phyloP scores from a whole-genome alignment of 352 stramenopile species.

The Blastocystis sp. region DNA sequence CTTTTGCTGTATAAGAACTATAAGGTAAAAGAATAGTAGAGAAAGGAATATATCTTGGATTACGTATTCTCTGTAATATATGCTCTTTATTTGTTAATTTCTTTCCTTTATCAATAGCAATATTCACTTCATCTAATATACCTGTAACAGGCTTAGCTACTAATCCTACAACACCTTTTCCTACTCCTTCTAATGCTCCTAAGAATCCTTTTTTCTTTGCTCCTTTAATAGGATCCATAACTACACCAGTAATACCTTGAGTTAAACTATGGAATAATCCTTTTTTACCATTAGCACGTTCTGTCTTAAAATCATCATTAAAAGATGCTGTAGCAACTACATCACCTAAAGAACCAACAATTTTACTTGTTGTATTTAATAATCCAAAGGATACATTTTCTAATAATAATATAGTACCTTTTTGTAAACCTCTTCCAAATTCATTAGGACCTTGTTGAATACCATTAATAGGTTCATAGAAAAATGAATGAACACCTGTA shows the following conservation, averaged over 20 bases:
- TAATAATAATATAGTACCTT: constrained; percentile 59
- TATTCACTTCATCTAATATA: constrained; percentile 16
- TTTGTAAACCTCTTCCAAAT: constrained; percentile 58
- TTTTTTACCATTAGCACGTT: constrained; percentile 42
- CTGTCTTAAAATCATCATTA: constrained; percentile 62
- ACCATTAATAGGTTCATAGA: constrained; percentile 65
- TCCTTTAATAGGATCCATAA: constrained; percentile 8
- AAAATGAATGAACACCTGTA: constrained; percentile 63
- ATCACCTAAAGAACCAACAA: constrained; percentile 63
- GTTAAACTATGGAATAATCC: constrained; percentile 17
- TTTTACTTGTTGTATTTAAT: constrained; percentile 66
- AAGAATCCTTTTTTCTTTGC: neutral
- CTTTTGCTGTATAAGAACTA: neutral
- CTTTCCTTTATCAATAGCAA: constrained; percentile 13
- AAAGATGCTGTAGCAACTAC: constrained; percentile 59
- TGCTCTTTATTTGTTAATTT: constrained; percentile 17
- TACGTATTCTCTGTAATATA: neutral
- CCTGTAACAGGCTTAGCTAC: constrained; percentile 21
- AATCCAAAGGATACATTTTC: constrained; percentile 62
- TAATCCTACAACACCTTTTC: constrained; percentile 13
- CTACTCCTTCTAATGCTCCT: too few species aligned
- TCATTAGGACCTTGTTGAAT: constrained; percentile 54
- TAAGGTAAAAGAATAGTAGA: constrained; percentile 5
- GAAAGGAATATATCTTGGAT: constrained; percentile 5
- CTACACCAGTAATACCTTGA: constrained; percentile 15